phyloP scores from a whole-genome alignment of 495 filamentous ascomycete genomes.

The Chaetomium tenue region DNA sequence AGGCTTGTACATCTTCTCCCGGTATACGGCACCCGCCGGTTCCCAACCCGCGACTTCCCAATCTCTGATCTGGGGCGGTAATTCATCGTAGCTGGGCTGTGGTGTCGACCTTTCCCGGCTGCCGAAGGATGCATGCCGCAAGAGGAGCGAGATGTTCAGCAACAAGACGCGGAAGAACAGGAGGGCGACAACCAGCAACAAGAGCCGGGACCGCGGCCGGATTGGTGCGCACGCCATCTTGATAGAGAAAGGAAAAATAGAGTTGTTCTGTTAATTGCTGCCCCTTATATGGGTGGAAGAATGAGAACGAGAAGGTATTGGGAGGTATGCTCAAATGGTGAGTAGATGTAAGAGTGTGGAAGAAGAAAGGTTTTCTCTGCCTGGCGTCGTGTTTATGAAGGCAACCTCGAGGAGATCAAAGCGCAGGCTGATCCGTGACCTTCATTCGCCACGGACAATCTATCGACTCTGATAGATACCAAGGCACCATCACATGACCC shows the following conservation, averaged over 20 bases:
- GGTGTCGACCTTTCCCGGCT: not conserved
- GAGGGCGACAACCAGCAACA: constrained; percentile 14
- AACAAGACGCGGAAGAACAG: constrained; percentile 13
- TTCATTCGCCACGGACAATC: not conserved
- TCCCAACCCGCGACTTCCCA: constrained; percentile 26
- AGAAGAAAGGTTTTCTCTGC: too few relatives aligned
- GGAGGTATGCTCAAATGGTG: too few relatives aligned
- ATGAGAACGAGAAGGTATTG: too few relatives aligned
- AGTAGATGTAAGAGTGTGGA: too few relatives aligned
- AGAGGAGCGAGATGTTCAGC: constrained; percentile 5
- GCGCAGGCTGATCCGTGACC: too few relatives aligned
- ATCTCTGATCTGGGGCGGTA: constrained; percentile 15
- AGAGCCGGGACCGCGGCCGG: constrained; percentile 23
- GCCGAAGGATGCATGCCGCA: not conserved
- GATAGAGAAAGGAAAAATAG: not conserved
- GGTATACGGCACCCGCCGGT: constrained; percentile 8
- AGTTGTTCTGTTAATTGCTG: too few relatives aligned
- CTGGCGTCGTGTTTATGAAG: too few relatives aligned
- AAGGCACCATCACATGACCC: too few relatives aligned
- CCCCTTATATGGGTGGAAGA: too few relatives aligned
- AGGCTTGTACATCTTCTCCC: constrained; percentile 26
- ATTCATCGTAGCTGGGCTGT: constrained; percentile 7
- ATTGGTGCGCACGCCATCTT: constrained; percentile 19
- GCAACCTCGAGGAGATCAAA: too few relatives aligned
- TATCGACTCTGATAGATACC: too few relatives aligned